phyloP scores from a whole-genome alignment of 495 filamentous ascomycete genomes.

The Aspergillus wentii region DNA sequence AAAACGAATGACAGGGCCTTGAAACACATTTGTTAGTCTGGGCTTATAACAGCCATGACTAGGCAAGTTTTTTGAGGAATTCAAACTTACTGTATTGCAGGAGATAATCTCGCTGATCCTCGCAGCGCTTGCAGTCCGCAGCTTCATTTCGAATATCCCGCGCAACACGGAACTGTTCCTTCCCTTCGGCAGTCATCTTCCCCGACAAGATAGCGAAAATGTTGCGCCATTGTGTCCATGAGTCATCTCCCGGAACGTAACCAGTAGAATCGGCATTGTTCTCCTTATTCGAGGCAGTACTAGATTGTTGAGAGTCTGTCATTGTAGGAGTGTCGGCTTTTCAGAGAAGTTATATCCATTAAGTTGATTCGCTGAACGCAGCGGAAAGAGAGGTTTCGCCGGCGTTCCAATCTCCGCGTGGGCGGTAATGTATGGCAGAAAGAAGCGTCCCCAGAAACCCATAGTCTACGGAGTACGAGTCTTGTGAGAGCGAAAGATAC shows the following conservation, averaged over 20 bases:
- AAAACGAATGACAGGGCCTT: slow-evolving; percentile 78
- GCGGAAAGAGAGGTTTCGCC: slow-evolving; percentile 12
- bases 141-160: slow-evolving; percentile 62
- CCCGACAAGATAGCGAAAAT: slow-evolving; percentile 74
- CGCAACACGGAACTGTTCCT: slow-evolving; percentile 64
- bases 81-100: slow-evolving; percentile 61
- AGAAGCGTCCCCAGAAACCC: too few relatives aligned
- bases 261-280: slow-evolving; percentile 33
- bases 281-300: slow-evolving; percentile 12
- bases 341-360: not conserved
- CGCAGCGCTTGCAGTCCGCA: slow-evolving; percentile 70
- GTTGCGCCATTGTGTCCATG: slow-evolving; percentile 66
- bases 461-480: too few relatives aligned
- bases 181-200: slow-evolving; percentile 60
- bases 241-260: slow-evolving; percentile 53
- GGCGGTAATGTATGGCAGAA: slow-evolving; percentile 33
- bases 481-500: not conserved
- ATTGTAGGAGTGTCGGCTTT: slow-evolving; percentile 12
- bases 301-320: slow-evolving; percentile 28
- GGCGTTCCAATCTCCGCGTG: slow-evolving; percentile 26
- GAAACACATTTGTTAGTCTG: slow-evolving; percentile 4
- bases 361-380: too few relatives aligned
- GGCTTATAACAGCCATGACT: too few relatives aligned
- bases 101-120: slow-evolving; percentile 71
- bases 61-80: too few relatives aligned